Conservation (phyloP, 2,329 filamentous ascomycete species). For the Cyclaneusma minus region DNA sequence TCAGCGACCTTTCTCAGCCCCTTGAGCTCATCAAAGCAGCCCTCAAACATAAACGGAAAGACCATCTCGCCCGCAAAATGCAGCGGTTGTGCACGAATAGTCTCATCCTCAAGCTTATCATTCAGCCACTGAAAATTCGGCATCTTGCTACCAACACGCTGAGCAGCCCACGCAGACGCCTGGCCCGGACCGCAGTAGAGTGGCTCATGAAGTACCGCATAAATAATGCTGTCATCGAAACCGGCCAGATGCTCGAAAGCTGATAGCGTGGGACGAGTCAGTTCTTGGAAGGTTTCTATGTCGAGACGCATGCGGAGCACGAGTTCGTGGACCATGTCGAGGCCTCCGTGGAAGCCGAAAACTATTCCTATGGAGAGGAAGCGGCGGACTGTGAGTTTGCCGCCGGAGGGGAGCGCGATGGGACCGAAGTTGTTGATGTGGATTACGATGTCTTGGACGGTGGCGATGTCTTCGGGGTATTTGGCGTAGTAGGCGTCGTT, state of each 20-base stretch:
- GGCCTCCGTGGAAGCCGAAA: conserved; percentile 66
- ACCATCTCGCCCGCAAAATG: conserved; percentile 91
- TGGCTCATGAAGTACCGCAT: conserved; percentile 74
- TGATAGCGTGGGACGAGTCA: conserved; percentile 57
- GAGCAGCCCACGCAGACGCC: conserved; percentile 61
- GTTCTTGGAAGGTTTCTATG: conserved; percentile 57
- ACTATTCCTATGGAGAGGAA: conserved; percentile 64
- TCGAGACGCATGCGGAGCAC: conserved; percentile 58
- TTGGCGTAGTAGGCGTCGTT: conserved; percentile 73
- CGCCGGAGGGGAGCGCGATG: conserved; percentile 56
- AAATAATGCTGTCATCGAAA: conserved; percentile 68
- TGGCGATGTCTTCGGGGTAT: conserved; percentile 62
- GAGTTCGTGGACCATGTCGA: conserved; percentile 60
- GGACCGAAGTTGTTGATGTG: conserved; percentile 44
- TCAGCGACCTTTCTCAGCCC: conserved; percentile 54
- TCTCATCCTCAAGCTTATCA: no score
- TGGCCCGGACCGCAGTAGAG: conserved; percentile 61
- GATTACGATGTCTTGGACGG: conserved; percentile 49
- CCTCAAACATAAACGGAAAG: conserved; percentile 71
- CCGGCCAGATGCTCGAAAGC: conserved; percentile 49
- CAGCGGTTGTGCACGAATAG: conserved; percentile 32
- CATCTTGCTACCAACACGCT: conserved; percentile 38
- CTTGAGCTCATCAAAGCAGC: conserved; percentile 62
- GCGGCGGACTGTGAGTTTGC: conserved; percentile 53
- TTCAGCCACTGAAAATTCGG: conserved; percentile 34